Conservation (phyloP, 2,329 filamentous ascomycete genomes). For the Davidsoniella australis region DNA sequence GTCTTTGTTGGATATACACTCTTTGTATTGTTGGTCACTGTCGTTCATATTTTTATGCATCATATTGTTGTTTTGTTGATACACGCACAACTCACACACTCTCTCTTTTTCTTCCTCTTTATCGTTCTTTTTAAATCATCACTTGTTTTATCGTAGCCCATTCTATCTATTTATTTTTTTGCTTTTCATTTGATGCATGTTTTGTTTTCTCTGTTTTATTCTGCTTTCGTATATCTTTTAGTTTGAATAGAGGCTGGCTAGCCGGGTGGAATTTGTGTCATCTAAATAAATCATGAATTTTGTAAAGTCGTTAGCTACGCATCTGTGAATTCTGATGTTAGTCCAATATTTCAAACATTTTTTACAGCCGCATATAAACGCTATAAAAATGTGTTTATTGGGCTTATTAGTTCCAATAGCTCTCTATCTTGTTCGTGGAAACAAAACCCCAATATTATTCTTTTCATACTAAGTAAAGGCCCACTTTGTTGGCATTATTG, state of each 20-base stretch:
- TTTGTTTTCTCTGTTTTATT: neutral
- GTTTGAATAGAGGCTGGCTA: no score
- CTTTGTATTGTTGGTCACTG: constrained; percentile 5
- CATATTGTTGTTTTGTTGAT: constrained; percentile 1
- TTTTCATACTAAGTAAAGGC: neutral
- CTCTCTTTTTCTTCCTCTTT: neutral
- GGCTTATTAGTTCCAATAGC: no score
- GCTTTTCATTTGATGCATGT: neutral
- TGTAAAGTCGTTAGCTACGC: no score
- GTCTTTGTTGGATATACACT: constrained; percentile 6
- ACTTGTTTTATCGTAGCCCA: neutral
- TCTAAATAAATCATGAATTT: no score
- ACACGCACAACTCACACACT: neutral
- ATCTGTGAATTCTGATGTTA: no score
- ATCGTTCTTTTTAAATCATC: neutral
- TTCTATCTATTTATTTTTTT: neutral
- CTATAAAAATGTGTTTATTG: no score
- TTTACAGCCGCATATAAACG: no score
- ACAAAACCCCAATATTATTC: neutral
- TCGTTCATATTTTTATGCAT: constrained; percentile 4
- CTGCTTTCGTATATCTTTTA: no score
- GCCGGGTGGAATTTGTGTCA: no score
- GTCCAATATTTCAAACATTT: no score
- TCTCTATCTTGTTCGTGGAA: no score
- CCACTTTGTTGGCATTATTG: no score